A percentile compares a stretch with the other conserved stretches of the same genome.
Conservation (phyloP, 1,284 basidiomycete species). For the Cryptococcus sp. region DNA sequence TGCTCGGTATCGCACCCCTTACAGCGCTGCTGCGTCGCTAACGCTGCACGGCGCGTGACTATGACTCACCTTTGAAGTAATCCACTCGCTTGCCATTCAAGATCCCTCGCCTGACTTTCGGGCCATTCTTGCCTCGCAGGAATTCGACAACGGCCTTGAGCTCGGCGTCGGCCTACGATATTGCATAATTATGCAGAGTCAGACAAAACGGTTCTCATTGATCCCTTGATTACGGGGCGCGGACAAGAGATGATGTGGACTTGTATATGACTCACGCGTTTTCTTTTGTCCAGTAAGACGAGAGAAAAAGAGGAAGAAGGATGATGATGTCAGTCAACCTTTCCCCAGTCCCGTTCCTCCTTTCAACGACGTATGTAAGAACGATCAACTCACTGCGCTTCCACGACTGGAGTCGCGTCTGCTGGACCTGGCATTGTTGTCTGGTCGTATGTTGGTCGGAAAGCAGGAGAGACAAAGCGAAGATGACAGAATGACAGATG, state of each 20-base stretch:
- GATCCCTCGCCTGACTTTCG: slow-evolving; percentile 86
- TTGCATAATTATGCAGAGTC: not conserved
- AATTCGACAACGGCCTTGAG: slow-evolving; percentile 79
- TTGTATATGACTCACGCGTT: slow-evolving; percentile 25
- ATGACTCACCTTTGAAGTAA: slow-evolving; percentile 87
- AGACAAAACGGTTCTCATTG: not conserved
- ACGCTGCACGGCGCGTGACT: not conserved
- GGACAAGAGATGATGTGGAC: not conserved
- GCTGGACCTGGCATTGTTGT: slow-evolving; percentile 29
- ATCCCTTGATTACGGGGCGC: not conserved
- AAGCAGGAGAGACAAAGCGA: not conserved
- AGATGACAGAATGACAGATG: not conserved
- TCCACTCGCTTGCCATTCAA: slow-evolving; percentile 93
- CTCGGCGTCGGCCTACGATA: slow-evolving; percentile 64
- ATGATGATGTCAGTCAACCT: not conserved
- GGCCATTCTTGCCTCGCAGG: slow-evolving; percentile 78
- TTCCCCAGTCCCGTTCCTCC: no score
- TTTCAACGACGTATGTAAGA: not conserved
- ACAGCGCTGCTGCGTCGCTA: not conserved
- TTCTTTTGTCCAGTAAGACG: slow-evolving; percentile 12
- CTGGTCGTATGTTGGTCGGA: not conserved
- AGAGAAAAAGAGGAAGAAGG: not conserved
- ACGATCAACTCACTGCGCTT: slow-evolving; percentile 35
- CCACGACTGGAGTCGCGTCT: slow-evolving; percentile 38
- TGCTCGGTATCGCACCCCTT: not conserved